phyloP scores from a whole-genome alignment of 208 protist genomes.

The Acanthamoeba sp. region DNA sequence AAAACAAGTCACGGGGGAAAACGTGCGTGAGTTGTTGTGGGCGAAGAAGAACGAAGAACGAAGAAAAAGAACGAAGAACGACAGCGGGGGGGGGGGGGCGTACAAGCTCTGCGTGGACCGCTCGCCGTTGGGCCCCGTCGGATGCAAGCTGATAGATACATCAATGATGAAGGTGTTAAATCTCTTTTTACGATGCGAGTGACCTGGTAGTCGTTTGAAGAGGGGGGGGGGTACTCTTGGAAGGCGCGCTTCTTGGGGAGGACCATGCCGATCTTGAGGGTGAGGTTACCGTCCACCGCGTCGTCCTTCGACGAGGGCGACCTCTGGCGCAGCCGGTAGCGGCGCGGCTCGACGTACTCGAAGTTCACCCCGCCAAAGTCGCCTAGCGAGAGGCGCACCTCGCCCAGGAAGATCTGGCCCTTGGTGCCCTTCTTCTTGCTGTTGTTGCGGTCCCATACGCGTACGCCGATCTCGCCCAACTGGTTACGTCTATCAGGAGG shows the following conservation, averaged over 20 bases:
- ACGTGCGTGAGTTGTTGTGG: no score
- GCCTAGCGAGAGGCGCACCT: slow-evolving; percentile 10
- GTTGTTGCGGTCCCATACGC: not conserved
- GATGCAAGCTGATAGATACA: not conserved
- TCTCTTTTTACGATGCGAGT: not conserved
- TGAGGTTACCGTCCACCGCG: not conserved
- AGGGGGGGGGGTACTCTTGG: not conserved
- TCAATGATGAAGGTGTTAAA: not conserved
- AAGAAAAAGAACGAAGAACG: not conserved
- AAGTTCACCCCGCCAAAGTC: slow-evolving; percentile 11
- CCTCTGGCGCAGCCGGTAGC: not conserved
- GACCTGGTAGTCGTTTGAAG: no score
- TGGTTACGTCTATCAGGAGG: not conserved
- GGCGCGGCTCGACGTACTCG: slow-evolving; percentile 9
- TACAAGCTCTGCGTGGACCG: slow-evolving; percentile 18
- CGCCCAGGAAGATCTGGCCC: not conserved
- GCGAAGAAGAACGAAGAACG: not conserved
- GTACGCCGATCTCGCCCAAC: not conserved
- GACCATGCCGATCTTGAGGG: slow-evolving; percentile 14
- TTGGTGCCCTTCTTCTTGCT: slow-evolving; percentile 1
- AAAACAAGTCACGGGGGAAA: not conserved
- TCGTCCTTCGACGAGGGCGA: not conserved
- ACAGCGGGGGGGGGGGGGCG: not conserved
- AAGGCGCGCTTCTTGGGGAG: not conserved
- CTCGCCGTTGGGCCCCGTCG: slow-evolving; percentile 20